These are phyloP conservation scores for Rhizopus stolonifer DNA, from an alignment of 371 early-diverging fungal species.

Conservation along the genomic window DNA sequence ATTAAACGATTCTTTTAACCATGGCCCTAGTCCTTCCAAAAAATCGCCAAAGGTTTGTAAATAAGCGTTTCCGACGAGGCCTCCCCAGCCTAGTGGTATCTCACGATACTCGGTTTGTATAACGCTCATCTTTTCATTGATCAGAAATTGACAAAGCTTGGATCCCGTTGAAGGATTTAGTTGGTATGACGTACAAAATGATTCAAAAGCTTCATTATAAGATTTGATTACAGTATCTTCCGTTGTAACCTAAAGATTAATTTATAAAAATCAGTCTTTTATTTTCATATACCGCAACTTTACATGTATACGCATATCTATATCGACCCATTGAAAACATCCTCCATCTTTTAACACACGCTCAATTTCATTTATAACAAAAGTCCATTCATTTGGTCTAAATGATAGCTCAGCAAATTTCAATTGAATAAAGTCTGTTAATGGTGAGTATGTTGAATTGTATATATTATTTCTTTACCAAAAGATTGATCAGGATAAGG, in stretches of 20 bases:
- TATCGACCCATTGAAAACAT: constrained; percentile 36
- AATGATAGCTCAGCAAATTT: constrained; percentile 39
- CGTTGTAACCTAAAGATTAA: constrained; percentile 13
- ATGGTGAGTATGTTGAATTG: not conserved
- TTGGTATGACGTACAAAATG: constrained; percentile 24
- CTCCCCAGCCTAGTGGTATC: constrained; percentile 42
- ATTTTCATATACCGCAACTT: not conserved
- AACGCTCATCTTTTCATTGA: constrained; percentile 22
- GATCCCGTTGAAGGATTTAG: constrained; percentile 33
- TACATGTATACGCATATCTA: constrained; percentile 31
- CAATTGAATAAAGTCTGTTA: constrained; percentile 36
- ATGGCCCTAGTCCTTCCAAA: constrained; percentile 94
- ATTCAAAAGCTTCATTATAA: constrained; percentile 28
- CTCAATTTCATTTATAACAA: constrained; percentile 32
- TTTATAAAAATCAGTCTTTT: not conserved
- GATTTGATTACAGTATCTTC: constrained; percentile 7
- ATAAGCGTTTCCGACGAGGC: constrained; percentile 34
- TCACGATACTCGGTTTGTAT: constrained; percentile 40
- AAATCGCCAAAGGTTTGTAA: constrained; percentile 33
- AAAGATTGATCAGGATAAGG: constrained; percentile 42
- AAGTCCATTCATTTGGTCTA: constrained; percentile 33
- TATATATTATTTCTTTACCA: constrained; percentile 22
- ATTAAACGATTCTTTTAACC: constrained; percentile 75
- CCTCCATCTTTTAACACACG: constrained; percentile 40
- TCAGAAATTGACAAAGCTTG: constrained; percentile 29